These are phyloP conservation scores for Paralagenidium karlingii DNA, from an alignment of 352 stramenopile genomes.

Conservation along the genomic window DNA sequence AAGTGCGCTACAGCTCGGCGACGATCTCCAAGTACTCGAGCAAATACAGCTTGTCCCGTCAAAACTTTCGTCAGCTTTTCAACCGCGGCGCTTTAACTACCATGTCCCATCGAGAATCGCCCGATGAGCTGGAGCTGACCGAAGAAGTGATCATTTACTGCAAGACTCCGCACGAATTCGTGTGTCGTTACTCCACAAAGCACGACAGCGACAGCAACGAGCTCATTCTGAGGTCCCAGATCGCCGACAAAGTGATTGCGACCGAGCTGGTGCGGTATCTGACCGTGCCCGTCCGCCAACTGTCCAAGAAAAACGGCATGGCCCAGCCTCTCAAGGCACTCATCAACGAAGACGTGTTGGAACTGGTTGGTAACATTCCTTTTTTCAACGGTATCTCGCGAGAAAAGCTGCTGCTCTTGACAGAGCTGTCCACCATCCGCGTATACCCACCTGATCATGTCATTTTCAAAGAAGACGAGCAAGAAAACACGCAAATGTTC, in stretches of 20 bases:
- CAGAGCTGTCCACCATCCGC: conserved; percentile 64
- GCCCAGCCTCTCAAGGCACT: conserved; percentile 40
- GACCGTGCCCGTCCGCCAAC: conserved; percentile 15
- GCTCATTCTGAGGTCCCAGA: conserved; percentile 42
- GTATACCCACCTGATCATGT: conserved; percentile 52
- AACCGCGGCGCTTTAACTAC: conserved; percentile 4
- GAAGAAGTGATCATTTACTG: conserved; percentile 52
- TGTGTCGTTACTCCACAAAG: conserved; percentile 58
- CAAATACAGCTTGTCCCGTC: background rate
- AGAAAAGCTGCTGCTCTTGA: conserved; percentile 43
- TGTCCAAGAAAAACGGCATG: conserved; percentile 10
- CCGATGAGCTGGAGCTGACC: conserved; percentile 12
- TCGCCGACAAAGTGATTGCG: conserved; percentile 32
- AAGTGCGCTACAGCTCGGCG: background rate
- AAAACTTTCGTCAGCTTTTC: conserved; percentile 2
- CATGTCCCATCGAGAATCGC: conserved; percentile 11
- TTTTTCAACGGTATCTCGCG: conserved; percentile 55
- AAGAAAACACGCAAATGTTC: conserved; percentile 70
- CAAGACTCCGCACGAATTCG: conserved; percentile 36
- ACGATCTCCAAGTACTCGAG: background rate
- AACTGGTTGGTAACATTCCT: conserved; percentile 40
- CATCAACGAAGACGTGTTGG: conserved; percentile 54
- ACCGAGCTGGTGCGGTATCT: conserved; percentile 26
- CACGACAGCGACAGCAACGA: conserved; percentile 39
- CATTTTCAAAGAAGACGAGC: conserved; percentile 66